Evolutionary conservation across 2,329 filamentous ascomycete genomes (phyloP), one percentile per base, ranked within the genome.

Genomic region (Botrytis byssoidea): DNA sequence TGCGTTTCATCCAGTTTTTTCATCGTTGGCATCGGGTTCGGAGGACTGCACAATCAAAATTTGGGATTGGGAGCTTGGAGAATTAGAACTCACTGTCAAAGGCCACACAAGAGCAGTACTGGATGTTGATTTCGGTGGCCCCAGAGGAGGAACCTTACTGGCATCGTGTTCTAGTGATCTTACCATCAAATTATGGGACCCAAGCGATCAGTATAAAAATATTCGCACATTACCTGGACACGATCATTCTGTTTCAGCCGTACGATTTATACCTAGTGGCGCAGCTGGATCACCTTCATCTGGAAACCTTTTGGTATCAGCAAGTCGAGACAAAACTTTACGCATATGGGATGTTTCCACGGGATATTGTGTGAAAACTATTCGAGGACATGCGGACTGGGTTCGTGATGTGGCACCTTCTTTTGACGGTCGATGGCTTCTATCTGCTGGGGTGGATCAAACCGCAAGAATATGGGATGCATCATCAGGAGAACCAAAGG

Each of bases 1-100:
- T 74, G 95, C 95, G 25, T 98, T 98, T 81, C 95, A 98, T 81
- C 95, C 95, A 0, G 87, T 96, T 46, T 98, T 97, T 83, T 95
- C 94, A 16, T 95, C 93, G 8, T 86, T 98, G 35, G 95, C 95
- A 16, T 96, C 94, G 0, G 95, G 93, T 25, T 97, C 94, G 14
- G 95, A 97, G 82, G 95, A 98, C 82, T 93, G 90, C 72, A 97
- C 93, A 12, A 97, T 98, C 82, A 98, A 98, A 80, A 95, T 98
- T 72, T 98, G 95, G 95, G 95, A 98, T 80, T 98, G 94, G 92
- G 95, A 98, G 80, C 84, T 97, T 37, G 95, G 95, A 66, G 95
- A 98, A 83, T 86, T 97, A 6, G 95, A 98, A 82, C 86, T 92
- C 75, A 98, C 95, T 0, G 88, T 98, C 73, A 98, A 98, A 81